Base-by-base conservation (phyloP, 208 protist genomes). In the Crithidia brevicula region DNA sequence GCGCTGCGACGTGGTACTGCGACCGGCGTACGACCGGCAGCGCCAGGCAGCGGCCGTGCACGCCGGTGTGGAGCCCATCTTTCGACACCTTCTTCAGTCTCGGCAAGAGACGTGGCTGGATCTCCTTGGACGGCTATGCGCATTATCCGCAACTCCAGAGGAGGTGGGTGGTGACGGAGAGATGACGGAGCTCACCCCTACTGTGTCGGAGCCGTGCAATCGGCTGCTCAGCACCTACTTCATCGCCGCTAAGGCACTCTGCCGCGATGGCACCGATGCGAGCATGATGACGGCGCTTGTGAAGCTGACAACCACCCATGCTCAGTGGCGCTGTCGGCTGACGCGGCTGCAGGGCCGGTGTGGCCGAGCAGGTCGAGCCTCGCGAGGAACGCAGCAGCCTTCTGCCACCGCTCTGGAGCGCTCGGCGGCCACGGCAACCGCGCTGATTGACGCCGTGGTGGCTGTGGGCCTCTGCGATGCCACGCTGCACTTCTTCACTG, bases 391-490 rank as follows among this genome's bases (percentile, higher is more conserved):
- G 9, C 30, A 8, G 8, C 28, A 22, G n/a, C 56, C 4, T n/a
- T n/a, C n/a, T n/a, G n/a, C n/a, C n/a, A n/a, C n/a, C n/a, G n/a
- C n/a, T n/a, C n/a, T n/a, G n/a, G 20, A 8, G 16, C 28, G 4
- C 59, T 20, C 28, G 22, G 8, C 15, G 23, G 34, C 45, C 13
- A 52, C 34, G 34, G 46, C 27, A 11, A 92, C 91, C 10, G 74
- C 74, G 4, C 72, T 96, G 15, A 78, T 96, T 31, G 91, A 96
- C 74, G 91, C 88, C 9, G 56, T 92, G 7, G 84, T 85, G 3
- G 86, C 88, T 6, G 81, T 96, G 45, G 80, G 79, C 18, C 76
- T 96, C 40, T 94, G 86, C 59, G 88, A 96, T 74, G 74, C 71
- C 23, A 89, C 88, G 23, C 58, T 94, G 57, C 82, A 89, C 60